Conservation (phyloP, 1,284 basidiomycete species). For the Puccinia triticina region DNA sequence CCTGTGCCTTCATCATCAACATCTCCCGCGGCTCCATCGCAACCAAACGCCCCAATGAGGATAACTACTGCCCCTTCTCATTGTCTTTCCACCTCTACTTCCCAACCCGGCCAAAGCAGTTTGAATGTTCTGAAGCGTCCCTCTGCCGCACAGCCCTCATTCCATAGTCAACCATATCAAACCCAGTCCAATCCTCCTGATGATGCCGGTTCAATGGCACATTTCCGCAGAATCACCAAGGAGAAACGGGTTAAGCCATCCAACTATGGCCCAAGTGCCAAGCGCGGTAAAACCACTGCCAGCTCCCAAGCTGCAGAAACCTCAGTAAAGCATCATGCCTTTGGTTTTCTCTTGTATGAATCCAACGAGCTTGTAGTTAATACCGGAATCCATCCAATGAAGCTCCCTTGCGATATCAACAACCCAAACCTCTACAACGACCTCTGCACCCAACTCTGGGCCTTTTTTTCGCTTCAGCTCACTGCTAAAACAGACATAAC, state of each 20-base stretch:
- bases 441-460: not conserved
- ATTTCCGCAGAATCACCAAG: not conserved
- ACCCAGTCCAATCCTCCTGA: not conserved
- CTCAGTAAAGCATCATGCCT: not conserved
- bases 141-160: not conserved
- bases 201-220: not conserved
- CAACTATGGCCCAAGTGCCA: not conserved
- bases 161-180: not conserved
- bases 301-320: not conserved
- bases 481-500: not conserved
- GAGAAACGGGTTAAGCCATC: not conserved
- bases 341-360: not conserved
- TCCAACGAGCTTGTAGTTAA: not conserved
- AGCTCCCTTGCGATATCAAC: not conserved
- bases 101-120: not conserved
- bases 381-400: not conserved
- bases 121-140: slow-evolving; percentile 3
- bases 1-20: not conserved
- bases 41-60: not conserved
- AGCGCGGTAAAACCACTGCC: not conserved
- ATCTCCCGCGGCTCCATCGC: not conserved
- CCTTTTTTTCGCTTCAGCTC: not conserved
- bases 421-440: slow-evolving; percentile 8
- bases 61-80: not conserved
- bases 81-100: not conserved